Evolutionary conservation across 192 early-diverging fungal genomes (phyloP).

Genomic region (Powellomyces hirtus): DNA sequence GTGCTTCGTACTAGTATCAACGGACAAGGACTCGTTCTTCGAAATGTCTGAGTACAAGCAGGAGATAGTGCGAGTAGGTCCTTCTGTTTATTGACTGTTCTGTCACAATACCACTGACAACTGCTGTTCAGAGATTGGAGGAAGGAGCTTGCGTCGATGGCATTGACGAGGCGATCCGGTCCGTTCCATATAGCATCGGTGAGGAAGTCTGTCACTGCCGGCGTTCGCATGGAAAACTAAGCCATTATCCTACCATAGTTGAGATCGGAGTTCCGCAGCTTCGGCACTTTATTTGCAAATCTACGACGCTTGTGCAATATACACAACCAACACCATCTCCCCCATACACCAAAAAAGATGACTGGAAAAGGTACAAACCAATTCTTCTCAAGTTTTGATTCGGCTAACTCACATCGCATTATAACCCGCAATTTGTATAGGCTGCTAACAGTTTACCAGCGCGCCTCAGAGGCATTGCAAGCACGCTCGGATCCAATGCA

Average conservation of each 20-base stretch:
- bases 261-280: conserved; percentile 64
- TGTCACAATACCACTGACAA: not conserved
- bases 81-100: not conserved
- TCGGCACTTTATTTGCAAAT: conserved; percentile 74
- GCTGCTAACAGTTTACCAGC: conserved; percentile 27
- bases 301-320: conserved; percentile 61
- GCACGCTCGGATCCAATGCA: not conserved
- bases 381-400: not conserved
- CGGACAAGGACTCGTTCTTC: conserved; percentile 82
- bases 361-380: conserved; percentile 47
- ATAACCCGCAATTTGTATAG: not conserved
- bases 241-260: conserved; percentile 26
- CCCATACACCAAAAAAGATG: conserved; percentile 54
- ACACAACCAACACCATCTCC: conserved; percentile 58
- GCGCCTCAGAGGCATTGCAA: conserved; percentile 1
- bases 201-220: not conserved
- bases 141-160: conserved; percentile 20
- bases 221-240: not conserved
- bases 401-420: not conserved
- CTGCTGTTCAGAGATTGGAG: not conserved
- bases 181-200: conserved; percentile 33
- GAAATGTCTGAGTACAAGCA: conserved; percentile 69
- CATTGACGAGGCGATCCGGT: conserved; percentile 30
- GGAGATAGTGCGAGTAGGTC: conserved; percentile 59
- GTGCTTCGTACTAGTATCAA: conserved; percentile 71